Conservation (phyloP, 148 eudicot species). For the Dianthus caryophyllus region DNA sequence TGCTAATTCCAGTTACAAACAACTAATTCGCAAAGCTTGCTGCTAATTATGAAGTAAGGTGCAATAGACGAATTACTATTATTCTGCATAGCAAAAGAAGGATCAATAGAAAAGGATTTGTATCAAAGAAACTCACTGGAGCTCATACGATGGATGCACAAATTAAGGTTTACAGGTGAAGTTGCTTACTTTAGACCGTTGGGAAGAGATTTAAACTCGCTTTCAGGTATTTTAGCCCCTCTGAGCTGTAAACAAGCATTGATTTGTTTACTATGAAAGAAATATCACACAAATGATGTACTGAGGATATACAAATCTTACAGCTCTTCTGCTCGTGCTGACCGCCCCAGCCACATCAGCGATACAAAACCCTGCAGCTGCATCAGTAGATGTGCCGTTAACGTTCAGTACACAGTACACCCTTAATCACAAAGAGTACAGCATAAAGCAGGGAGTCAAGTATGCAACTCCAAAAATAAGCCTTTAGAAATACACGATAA, state of each 20-base stretch:
- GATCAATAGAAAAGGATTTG: constrained; percentile 5
- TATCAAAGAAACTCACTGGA: neutral
- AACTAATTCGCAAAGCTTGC: neutral
- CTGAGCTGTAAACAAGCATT: constrained; percentile 51
- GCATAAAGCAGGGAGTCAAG: neutral
- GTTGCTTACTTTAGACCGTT: constrained; percentile 86
- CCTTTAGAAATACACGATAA: neutral
- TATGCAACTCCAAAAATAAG: neutral
- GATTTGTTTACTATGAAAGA: neutral
- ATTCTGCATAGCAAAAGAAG: neutral
- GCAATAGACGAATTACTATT: neutral
- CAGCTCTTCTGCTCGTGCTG: constrained; percentile 98
- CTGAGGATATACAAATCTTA: constrained; percentile 31
- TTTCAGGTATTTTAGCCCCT: constrained; percentile 84
- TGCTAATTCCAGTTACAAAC: neutral
- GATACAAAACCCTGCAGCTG: constrained; percentile 71
- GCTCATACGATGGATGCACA: neutral
- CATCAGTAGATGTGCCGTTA: constrained; percentile 5
- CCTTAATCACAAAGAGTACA: neutral
- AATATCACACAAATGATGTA: neutral
- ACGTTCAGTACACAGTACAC: too few relatives aligned
- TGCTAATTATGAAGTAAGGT: neutral
- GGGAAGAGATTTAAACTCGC: constrained; percentile 68
- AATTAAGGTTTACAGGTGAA: constrained; percentile 1
- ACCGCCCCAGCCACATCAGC: constrained; percentile 64